phyloP scores from a whole-genome alignment of 108 stramenopile species.

The Cylindrotheca closterium region DNA sequence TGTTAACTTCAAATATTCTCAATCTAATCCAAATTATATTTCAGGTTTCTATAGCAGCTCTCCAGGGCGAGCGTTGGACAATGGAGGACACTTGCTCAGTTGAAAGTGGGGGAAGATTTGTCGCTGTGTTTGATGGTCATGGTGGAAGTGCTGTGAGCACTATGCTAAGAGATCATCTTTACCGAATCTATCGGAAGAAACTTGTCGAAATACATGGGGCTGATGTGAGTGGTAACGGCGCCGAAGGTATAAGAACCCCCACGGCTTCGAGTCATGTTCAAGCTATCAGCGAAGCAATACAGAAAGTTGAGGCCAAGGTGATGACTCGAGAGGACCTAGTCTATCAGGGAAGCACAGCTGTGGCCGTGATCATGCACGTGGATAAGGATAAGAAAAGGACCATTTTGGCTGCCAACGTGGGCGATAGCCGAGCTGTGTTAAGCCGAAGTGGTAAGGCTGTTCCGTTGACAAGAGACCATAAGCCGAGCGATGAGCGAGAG shows the following conservation, averaged over 20 bases:
- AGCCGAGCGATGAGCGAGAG: conserved; percentile 82
- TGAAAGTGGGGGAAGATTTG: conserved; percentile 63
- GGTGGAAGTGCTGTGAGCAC: conserved; percentile 85
- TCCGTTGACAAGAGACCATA: conserved; percentile 91
- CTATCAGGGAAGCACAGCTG: conserved; percentile 92
- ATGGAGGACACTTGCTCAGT: conserved; percentile 87
- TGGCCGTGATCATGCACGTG: conserved; percentile 83
- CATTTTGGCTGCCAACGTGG: conserved; percentile 92
- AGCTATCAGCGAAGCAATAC: conserved; percentile 63
- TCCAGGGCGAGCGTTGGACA: conserved; percentile 71
- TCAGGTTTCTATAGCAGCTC: conserved; percentile 74
- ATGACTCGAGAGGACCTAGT: conserved; percentile 54
- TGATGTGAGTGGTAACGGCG: conserved; percentile 32
- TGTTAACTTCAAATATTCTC: neutral
- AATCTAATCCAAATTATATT: neutral
- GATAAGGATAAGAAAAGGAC: conserved; percentile 65
- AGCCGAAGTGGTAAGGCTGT: conserved; percentile 69
- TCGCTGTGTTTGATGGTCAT: conserved; percentile 96
- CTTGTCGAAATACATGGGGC: conserved; percentile 30
- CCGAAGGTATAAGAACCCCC: conserved; percentile 29
- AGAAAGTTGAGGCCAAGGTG: conserved; percentile 67
- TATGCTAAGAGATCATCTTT: conserved; percentile 71
- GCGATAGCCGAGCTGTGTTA: conserved; percentile 93
- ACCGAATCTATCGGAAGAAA: conserved; percentile 43
- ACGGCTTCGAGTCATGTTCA: conserved; percentile 54